phyloP scores from a whole-genome alignment of 2,329 filamentous ascomycete species.

The Leptographium flavum region DNA sequence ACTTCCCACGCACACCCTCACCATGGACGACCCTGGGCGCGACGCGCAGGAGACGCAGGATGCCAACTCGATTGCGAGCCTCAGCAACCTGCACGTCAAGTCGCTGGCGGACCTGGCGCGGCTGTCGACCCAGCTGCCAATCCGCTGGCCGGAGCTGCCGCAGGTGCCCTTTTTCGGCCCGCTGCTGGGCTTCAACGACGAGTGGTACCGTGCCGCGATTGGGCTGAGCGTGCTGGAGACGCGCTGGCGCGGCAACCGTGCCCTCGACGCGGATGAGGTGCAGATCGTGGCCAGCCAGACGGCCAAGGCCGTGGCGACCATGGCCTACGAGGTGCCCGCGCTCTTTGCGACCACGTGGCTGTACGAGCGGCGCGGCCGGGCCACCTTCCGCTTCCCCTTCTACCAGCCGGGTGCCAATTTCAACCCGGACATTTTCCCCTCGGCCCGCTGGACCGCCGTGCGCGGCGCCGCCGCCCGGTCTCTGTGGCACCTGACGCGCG shows the following conservation, averaged over 20 bases:
- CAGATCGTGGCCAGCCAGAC: constrained; percentile 10
- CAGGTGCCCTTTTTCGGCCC: constrained; percentile 7
- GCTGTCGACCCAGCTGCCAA: constrained; percentile 5
- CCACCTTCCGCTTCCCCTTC: constrained; percentile 11
- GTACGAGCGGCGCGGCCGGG: constrained; percentile 6
- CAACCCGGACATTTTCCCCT: constrained; percentile 8
- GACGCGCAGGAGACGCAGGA: constrained; percentile 1
- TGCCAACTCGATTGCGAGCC: not conserved
- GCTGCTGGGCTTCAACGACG: constrained; percentile 5
- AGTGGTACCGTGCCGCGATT: constrained; percentile 7
- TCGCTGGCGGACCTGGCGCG: constrained; percentile 4
- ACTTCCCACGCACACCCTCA: not conserved
- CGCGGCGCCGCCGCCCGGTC: constrained; percentile 3
- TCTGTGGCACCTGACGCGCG: constrained; percentile 10
- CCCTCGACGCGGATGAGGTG: constrained; percentile 9
- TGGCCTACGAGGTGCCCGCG: constrained; percentile 6
- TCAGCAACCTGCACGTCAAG: constrained; percentile 7
- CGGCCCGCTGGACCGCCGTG: not conserved
- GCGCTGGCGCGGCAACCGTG: constrained; percentile 7
- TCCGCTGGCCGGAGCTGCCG: constrained; percentile 9
- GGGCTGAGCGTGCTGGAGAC: constrained; percentile 7
- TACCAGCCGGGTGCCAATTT: constrained; percentile 6
- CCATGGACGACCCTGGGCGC: not conserved
- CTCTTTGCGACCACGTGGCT: not conserved
- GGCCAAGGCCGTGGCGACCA: constrained; percentile 4